A percentile compares a stretch with the other conserved stretches of the same genome.
Conservation (phyloP, 805 yeast species). For the Metschnikowia gelsemii region DNA sequence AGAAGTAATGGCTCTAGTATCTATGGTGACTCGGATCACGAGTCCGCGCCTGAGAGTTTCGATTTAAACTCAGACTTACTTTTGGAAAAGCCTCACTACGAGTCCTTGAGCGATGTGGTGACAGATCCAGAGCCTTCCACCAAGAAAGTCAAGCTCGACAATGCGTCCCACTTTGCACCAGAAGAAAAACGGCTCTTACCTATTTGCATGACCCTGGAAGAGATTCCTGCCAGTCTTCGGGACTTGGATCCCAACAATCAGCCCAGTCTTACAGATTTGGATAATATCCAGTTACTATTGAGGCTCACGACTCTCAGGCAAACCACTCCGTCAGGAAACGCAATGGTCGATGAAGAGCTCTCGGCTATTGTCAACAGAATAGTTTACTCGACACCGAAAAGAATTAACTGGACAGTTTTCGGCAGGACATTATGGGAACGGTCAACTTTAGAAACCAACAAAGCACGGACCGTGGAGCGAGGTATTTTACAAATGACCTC, state of each 20-base stretch:
- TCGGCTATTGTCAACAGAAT: constrained; percentile 73
- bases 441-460: constrained; percentile 75
- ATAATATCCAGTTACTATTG: constrained; percentile 70
- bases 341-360: constrained; percentile 79
- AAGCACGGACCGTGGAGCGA: constrained; percentile 86
- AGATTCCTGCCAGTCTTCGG: constrained; percentile 55
- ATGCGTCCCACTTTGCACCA: constrained; percentile 20
- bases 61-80: constrained; percentile 73
- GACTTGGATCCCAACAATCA: constrained; percentile 77
- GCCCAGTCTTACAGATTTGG: constrained; percentile 68
- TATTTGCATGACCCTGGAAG: constrained; percentile 57
- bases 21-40: constrained; percentile 20
- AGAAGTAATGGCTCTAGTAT: constrained; percentile 37
- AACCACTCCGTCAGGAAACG: constrained; percentile 68
- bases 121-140: constrained; percentile 30
- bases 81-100: constrained; percentile 72
- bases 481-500: constrained; percentile 93
- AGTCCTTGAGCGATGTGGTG: constrained; percentile 49
- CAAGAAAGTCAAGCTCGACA: constrained; percentile 44
- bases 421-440: constrained; percentile 88
- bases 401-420: constrained; percentile 72
- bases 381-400: constrained; percentile 44
- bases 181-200: constrained; percentile 50
- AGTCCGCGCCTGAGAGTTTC: constrained; percentile 52
- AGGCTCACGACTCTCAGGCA: constrained; percentile 62